These are phyloP conservation scores for Periconia sp. DNA, from an alignment of 2,329 filamentous ascomycete species.

Conservation along the genomic window DNA sequence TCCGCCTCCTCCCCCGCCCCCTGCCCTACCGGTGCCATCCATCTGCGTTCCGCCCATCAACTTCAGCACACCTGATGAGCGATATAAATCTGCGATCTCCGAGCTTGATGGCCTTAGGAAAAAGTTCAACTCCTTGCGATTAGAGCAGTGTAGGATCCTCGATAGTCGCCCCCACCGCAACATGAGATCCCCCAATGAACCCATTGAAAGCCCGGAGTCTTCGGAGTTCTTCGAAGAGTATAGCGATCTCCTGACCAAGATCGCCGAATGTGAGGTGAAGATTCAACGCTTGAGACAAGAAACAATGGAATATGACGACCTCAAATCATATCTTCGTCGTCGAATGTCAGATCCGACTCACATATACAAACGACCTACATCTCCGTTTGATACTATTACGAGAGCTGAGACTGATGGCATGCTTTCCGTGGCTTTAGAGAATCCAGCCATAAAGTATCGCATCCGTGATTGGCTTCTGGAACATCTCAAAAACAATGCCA, in stretches of 20 bases:
- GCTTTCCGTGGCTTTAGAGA: not conserved
- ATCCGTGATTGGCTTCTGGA: conserved; percentile 14
- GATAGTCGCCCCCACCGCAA: not conserved
- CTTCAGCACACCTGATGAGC: not conserved
- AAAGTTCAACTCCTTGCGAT: conserved; percentile 12
- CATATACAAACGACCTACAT: not conserved
- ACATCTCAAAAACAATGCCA: conserved; percentile 7
- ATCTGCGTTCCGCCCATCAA: not conserved
- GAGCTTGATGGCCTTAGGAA: conserved; percentile 9
- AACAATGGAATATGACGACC: not conserved
- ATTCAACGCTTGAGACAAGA: conserved; percentile 6
- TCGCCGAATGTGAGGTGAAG: conserved; percentile 11
- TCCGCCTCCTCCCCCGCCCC: not conserved
- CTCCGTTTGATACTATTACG: not conserved
- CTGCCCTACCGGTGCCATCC: too few relatives aligned
- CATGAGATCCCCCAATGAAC: not conserved
- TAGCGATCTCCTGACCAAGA: conserved; percentile 5
- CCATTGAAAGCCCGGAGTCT: not conserved
- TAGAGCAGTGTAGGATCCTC: conserved; percentile 4
- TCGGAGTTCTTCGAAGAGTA: conserved; percentile 5
- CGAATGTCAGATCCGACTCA: conserved; percentile 6
- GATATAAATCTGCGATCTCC: conserved; percentile 5
- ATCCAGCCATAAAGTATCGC: not conserved
- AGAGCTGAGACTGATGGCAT: conserved; percentile 8
- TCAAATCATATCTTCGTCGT: conserved; percentile 1